Conservation (phyloP, 1,284 basidiomycete genomes). For the Ustilago esculenta region DNA sequence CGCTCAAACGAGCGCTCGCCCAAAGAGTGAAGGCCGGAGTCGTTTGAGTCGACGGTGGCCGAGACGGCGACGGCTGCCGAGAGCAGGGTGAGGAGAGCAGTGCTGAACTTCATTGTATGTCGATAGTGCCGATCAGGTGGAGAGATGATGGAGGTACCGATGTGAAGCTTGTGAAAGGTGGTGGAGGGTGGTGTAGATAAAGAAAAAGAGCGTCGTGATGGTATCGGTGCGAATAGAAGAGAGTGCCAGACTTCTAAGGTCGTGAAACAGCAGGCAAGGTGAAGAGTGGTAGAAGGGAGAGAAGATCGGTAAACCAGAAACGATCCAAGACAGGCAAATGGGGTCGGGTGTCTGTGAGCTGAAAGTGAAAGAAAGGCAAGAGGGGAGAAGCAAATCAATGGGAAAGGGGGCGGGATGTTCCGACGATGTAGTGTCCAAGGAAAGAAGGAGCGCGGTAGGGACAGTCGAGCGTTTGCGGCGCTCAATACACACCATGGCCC, state of each 20-base stretch:
- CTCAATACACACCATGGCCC: no score
- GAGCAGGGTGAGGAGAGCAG: conserved; percentile 29
- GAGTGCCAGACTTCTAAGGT: no score
- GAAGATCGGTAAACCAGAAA: neutral
- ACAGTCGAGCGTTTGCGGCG: no score
- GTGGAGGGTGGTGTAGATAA: neutral
- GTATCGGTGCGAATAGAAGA: no score
- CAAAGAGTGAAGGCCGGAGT: conserved; percentile 39
- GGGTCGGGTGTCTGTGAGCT: no score
- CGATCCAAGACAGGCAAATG: no score
- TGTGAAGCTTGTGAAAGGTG: neutral
- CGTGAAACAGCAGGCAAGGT: no score
- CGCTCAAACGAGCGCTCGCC: conserved; percentile 51
- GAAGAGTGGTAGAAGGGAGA: neutral
- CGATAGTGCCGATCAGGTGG: neutral
- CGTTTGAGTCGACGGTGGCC: conserved; percentile 40
- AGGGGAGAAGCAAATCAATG: no score
- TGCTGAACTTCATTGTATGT: conserved; percentile 56
- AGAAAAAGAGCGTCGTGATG: neutral
- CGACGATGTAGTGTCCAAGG: no score
- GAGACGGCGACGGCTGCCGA: conserved; percentile 37
- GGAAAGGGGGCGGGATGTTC: no score
- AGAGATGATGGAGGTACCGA: neutral
- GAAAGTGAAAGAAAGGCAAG: no score
- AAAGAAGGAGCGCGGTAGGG: no score